These are phyloP conservation scores for Zasmidium cellare DNA, from an alignment of 2,329 filamentous ascomycete genomes.

Conservation along the genomic window DNA sequence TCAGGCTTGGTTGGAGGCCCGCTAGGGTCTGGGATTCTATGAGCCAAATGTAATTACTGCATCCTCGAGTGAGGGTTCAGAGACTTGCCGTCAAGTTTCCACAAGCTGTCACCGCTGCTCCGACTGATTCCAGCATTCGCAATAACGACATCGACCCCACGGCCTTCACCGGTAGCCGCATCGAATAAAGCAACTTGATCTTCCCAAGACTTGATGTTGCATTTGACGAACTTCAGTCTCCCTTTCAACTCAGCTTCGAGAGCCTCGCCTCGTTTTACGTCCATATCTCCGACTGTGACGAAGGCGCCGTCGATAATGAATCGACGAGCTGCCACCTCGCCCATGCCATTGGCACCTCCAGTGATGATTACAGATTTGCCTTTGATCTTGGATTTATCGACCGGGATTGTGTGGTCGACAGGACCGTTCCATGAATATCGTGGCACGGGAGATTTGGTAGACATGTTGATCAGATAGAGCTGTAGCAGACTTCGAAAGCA, in stretches of 20 bases:
- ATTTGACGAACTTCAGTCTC: slow-evolving; percentile 9
- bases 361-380: slow-evolving; percentile 11
- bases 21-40: background rate
- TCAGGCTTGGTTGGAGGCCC: slow-evolving; percentile 25
- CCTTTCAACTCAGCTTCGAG: slow-evolving; percentile 5
- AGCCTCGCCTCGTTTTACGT: slow-evolving; percentile 3
- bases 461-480: background rate
- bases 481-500: background rate
- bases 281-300: slow-evolving; percentile 12
- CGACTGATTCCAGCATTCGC: slow-evolving; percentile 30
- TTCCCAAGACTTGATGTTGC: slow-evolving; percentile 21
- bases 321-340: slow-evolving; percentile 6
- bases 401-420: background rate
- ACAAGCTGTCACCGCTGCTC: slow-evolving; percentile 2
- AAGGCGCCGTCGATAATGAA: slow-evolving; percentile 12
- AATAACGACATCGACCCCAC: slow-evolving; percentile 13
- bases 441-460: background rate
- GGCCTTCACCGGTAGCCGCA: slow-evolving; percentile 18
- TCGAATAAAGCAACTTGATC: slow-evolving; percentile 31
- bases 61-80: background rate
- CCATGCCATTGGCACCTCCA: slow-evolving; percentile 11
- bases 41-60: no score
- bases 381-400: background rate
- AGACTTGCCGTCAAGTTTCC: slow-evolving; percentile 5
- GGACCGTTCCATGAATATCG: background rate